Evolutionary conservation across 2,329 filamentous ascomycete species (phyloP), one percentile per base, ranked within the genome.

Genomic region (Aspergillus fijiensis): DNA sequence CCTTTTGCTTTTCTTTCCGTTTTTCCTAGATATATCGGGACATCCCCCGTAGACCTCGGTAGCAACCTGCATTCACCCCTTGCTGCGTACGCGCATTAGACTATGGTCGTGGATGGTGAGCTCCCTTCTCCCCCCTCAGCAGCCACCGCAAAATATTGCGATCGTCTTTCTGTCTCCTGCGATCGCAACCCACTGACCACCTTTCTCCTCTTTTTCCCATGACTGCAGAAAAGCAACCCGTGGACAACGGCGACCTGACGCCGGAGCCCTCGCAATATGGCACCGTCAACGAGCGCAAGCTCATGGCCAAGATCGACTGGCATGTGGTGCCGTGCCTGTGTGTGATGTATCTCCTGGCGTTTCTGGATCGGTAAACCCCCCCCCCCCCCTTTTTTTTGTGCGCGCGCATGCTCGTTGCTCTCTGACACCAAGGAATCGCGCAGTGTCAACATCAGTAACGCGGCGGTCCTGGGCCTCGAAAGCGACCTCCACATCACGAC

Each of bases 371-470:
- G 75, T 76, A 67, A 50, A 23, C 4, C 9, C n/a, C 9, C 19
- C 7, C 11, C 11, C 25, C 19, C 5, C 7, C 11, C n/a, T n/a
- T n/a, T n/a, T n/a, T 21, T 19, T 19, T 23, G 23, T 16, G 3
- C 25, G 51, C 27, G 27, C 25, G 25, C 19, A 33, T 0, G 27
- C 27, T 9, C 7, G 5, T 9, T 16, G 2, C 23, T 14, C 4
- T 6, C 10, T 12, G 9, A 25, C 21, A 9, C 11, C 48, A 23
- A 7, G 21, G 21, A 29, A 10, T 35, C 6, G n/a, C 29, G 14
- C 55, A 74, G 89, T 49, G 88, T 91, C 70, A 92, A 92, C 73
- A 90, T 92, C 66, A 87, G 86, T 72, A 92, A 92, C 74, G 89
- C 89, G 27, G 84, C 82, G 47, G 80, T 88, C 31, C 90, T 89